These are phyloP conservation scores for Penicillium simplicissimum DNA, from an alignment of 495 filamentous ascomycete species.

Conservation along the genomic window DNA sequence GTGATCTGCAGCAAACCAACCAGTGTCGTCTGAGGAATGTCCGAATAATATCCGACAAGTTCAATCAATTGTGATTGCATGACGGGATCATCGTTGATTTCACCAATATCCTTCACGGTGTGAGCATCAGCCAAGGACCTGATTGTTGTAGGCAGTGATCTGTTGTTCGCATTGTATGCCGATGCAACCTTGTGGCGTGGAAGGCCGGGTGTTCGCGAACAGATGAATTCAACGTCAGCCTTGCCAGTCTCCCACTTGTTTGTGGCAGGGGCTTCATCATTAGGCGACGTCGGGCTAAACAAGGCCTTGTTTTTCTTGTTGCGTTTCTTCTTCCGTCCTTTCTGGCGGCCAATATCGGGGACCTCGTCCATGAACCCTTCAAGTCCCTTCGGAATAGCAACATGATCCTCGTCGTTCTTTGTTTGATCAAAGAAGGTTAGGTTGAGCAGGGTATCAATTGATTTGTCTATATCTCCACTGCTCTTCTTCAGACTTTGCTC, in stretches of 20 bases:
- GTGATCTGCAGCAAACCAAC: constrained; percentile 56
- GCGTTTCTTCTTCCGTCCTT: constrained; percentile 46
- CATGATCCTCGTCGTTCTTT: constrained; percentile 38
- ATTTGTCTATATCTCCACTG: constrained; percentile 59
- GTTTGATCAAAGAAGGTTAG: constrained; percentile 67
- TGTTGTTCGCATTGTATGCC: constrained; percentile 61
- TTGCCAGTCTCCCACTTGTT: constrained; percentile 60
- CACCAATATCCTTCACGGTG: constrained; percentile 28
- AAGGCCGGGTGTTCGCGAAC: constrained; percentile 42
- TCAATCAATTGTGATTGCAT: constrained; percentile 52
- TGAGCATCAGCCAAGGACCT: constrained; percentile 45
- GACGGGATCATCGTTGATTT: constrained; percentile 45
- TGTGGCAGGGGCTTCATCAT: constrained; percentile 11
- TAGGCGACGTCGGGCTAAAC: constrained; percentile 10
- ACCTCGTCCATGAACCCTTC: constrained; percentile 69
- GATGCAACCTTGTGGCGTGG: constrained; percentile 56
- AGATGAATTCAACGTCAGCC: constrained; percentile 62
- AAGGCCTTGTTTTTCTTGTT: constrained; percentile 26
- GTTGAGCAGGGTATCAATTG: constrained; percentile 82
- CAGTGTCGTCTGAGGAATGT: constrained; percentile 44
- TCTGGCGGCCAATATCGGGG: constrained; percentile 33
- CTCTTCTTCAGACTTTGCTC: constrained; percentile 63
- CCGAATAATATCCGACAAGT: constrained; percentile 54
- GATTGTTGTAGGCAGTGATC: constrained; percentile 59
- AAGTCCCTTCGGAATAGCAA: constrained; percentile 63